Evolutionary conservation across 768 basidiomycete species (phyloP).

Genomic region (Phaffia australis): DNA sequence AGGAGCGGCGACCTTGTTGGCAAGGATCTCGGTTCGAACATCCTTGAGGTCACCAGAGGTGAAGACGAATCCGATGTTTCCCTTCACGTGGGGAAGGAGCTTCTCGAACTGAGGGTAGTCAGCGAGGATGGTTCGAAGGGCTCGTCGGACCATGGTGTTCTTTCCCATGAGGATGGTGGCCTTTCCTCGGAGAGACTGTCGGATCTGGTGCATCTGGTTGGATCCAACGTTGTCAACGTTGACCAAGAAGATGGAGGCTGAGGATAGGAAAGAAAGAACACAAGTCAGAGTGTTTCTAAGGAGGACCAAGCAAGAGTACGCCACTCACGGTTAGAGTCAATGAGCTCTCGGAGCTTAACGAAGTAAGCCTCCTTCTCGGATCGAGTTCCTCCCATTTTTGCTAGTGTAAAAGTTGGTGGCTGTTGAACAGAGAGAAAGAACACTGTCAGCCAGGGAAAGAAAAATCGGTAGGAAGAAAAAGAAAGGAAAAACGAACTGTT

Average conservation of each 20-base stretch:
- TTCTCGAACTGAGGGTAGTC: conserved; percentile 92
- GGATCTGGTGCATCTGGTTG: conserved; percentile 59
- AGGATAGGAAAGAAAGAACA: background rate
- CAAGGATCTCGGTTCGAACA: conserved; percentile 76
- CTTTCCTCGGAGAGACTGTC: conserved; percentile 75
- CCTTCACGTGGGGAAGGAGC: conserved; percentile 87
- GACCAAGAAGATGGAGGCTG: conserved; percentile 96
- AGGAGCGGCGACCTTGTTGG: conserved; percentile 97
- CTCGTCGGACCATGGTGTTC: conserved; percentile 99
- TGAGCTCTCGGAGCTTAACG: conserved; percentile 80
- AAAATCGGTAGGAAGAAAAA: background rate
- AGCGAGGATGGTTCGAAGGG: conserved; percentile 75
- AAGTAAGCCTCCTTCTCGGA: conserved; percentile 88
- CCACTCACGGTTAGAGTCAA: conserved; percentile 72
- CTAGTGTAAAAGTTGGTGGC: conserved; percentile 16
- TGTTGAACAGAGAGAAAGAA: background rate
- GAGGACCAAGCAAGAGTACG: background rate
- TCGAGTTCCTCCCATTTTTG: conserved; percentile 79
- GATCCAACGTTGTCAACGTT: conserved; percentile 99
- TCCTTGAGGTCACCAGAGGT: conserved; percentile 86
- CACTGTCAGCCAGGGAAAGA: background rate
- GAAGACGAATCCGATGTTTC: conserved; percentile 99
- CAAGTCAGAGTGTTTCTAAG: background rate
- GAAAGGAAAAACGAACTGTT: background rate
- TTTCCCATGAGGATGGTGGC: conserved; percentile 99